Conservation (phyloP, 2,329 filamentous ascomycete genomes). For the Calonectria montana region DNA sequence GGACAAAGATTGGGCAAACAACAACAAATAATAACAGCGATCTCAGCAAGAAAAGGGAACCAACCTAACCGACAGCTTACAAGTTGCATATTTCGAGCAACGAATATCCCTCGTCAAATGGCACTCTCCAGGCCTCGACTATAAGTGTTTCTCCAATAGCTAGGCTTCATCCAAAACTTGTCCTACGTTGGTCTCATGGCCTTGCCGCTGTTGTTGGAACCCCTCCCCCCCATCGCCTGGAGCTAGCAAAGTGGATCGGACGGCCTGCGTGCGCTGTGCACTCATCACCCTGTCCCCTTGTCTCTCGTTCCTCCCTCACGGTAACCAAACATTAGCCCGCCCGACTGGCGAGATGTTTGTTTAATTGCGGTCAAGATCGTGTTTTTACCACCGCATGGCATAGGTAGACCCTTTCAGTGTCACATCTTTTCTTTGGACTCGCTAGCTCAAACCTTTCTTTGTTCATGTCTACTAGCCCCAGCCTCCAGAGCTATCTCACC, state of each 20-base stretch:
- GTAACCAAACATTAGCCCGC: slow-evolving; percentile 10
- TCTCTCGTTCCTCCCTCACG: slow-evolving; percentile 9
- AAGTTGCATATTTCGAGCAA: background rate
- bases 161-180: background rate
- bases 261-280: slow-evolving; percentile 10
- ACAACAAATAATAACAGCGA: background rate
- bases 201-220: background rate
- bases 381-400: background rate
- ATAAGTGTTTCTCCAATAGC: background rate
- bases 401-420: background rate
- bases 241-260: slow-evolving; percentile 20
- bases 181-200: background rate
- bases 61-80: background rate
- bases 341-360: background rate
- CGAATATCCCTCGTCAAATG: background rate
- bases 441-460: slow-evolving; percentile 10
- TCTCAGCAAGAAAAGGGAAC: background rate
- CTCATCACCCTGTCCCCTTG: background rate
- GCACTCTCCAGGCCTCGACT: too few relatives aligned
- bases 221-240: background rate
- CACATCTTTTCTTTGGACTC: background rate
- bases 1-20: background rate
- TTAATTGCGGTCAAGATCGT: background rate
- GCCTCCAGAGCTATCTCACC: slow-evolving; percentile 4
- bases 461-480: background rate